Evolutionary conservation across 805 yeast genomes (phyloP), one percentile per base, ranked within the genome.

Genomic region (Wickerhamiella shivajii): DNA sequence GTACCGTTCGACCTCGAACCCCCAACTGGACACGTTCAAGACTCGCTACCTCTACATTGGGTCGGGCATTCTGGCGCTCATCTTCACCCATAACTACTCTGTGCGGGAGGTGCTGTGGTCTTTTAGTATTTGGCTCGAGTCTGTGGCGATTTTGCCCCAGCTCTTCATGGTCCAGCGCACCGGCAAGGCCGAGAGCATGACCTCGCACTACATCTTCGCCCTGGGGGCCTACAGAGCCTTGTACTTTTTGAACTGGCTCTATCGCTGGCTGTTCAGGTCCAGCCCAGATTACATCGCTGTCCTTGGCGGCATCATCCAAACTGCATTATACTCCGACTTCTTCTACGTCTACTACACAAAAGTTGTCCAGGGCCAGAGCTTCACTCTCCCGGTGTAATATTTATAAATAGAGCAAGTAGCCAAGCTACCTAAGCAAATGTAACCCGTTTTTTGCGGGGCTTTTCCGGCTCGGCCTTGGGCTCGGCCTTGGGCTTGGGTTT

Each of bases 181-280:
- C 2, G 95, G 95, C 12, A 77, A 78, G 47, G 85, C 95, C 3
- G 78, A 79, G 53, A 69, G 79, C 41, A 65, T 90, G 50, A 90
- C 97, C 3, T 68, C 77, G 32, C 96, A 90, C 56, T 90, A 90
- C 56, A 81, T 90, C 41, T 85, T 87, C 55, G 93, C 96, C 1
- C 63, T 90, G 51, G 98, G 98, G 11, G 45, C 77, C 2, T 90
- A 90, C 63, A 67, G 98, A 45, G 78, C 87, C 0, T 63, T 90
- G 33, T 90, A 90, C 54, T 71, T 90, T 45, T 92, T 93, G 43
- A 90, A 87, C 58, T 90, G 98, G 98, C 53, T 84, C 44, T 90
- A 84, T 67, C 71, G 96, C 55, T 81, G 75, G 59, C 59, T 59
- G 40, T 42, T 56, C 11, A 56, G 66, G 9, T 33, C 34, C 18